Evolutionary conservation across 495 filamentous ascomycete species (phyloP), one percentile per base, ranked within the genome.

Genomic region (Neurospora hispaniola): DNA sequence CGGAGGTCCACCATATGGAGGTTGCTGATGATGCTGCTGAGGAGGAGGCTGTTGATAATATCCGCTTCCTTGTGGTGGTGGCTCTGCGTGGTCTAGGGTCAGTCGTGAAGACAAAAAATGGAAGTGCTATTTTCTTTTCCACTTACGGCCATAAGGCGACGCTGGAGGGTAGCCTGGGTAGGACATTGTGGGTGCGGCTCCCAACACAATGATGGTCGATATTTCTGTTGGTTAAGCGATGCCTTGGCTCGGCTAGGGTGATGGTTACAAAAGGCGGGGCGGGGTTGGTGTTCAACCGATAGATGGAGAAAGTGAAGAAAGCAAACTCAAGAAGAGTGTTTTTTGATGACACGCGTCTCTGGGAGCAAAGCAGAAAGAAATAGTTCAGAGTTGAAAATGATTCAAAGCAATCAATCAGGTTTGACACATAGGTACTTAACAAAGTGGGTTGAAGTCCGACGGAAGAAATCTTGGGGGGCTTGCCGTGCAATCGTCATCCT

Each of bases 141-240:
- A 81, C 79, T 78, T 69, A 80, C 79, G 79, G 70, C 78, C 77
- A 73, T 81, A 79, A 20, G 78, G 76, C 20, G 54, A 27, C 20
- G 46, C 20, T 20, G 46, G 46, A 54, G 79, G 78, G 59, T 80
- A 81, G 11, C 79, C 79, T 44, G 46, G 72, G 69, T 80, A 80
- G 59, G 79, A 81, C 79, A 81, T 80, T 40, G 69, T 44, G 43
- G 40, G 54, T 3, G 20, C 54, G 48, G 48, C 48, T 59, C 20
- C 46, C 9, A 54, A 54, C 27, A 31, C 27, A 31, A 31, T 31
- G 27, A 31, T 31, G 27, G 27, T 31, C 27, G 27, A 31, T 31
- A 31, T 31, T 31, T 3, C 27, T 31, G 27, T 31, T 31, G 27
- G 27, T 31, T 31, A 31, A 31, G 27, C 27, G 23, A 31, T 31